A percentile compares a stretch with the other conserved stretches of the same genome.
Evolutionary conservation across 2,329 filamentous ascomycete genomes (phyloP).

Genomic region (Periconia sp.): DNA sequence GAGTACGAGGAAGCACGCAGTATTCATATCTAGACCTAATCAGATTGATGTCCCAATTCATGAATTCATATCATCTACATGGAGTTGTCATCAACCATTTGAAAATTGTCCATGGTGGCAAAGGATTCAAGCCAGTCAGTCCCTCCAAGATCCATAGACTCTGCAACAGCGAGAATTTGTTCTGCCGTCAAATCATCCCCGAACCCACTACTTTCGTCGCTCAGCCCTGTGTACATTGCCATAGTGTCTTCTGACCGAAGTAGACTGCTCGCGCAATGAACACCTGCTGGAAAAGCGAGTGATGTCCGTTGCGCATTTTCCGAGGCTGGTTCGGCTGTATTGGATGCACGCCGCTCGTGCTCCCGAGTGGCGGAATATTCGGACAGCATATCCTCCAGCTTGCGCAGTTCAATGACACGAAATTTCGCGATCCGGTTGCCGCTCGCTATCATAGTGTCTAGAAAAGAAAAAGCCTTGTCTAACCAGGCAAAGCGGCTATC

Average conservation of each 20-base stretch:
- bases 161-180: constrained; percentile 56
- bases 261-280: constrained; percentile 11
- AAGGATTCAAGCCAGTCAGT: constrained; percentile 55
- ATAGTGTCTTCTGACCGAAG: constrained; percentile 15
- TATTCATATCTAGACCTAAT: neutral
- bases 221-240: constrained; percentile 23
- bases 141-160: constrained; percentile 53
- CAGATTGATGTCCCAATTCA: constrained; percentile 1
- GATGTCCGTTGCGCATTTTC: neutral
- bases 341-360: constrained; percentile 8
- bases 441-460: constrained; percentile 55
- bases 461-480: constrained; percentile 50
- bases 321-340: constrained; percentile 1
- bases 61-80: constrained; percentile 4
- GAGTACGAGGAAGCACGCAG: neutral
- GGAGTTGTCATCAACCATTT: constrained; percentile 19
- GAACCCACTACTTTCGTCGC: constrained; percentile 31
- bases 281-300: constrained; percentile 13
- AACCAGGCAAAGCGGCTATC: constrained; percentile 48
- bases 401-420: constrained; percentile 53
- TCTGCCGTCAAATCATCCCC: constrained; percentile 51
- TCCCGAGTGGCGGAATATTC: constrained; percentile 28
- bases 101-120: constrained; percentile 51
- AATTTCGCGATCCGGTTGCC: constrained; percentile 56
- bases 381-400: constrained; percentile 50